Base-by-base conservation (phyloP, 805 yeast genomes). In the Candida maesae region DNA sequence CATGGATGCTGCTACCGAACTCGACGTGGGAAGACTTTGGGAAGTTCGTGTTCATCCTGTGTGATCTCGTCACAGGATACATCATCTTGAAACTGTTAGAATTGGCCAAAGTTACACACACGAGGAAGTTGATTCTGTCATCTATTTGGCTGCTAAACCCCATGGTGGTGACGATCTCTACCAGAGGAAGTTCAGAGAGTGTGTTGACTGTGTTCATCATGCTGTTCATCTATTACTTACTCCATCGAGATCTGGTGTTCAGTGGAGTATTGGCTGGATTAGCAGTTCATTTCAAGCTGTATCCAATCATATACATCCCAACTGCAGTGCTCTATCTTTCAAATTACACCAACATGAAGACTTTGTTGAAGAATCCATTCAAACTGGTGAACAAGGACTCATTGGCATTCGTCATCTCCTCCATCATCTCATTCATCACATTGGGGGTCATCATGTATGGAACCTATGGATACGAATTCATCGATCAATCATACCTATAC, bases 181-280 rank as follows among this genome's bases (percentile, higher is more conserved):
- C 97, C 0, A 70, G 99, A 34, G 99, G 99, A 1, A 85, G 93
- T 20, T 84, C 96, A 0, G 99, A 93, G 56, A 89, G 96, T 46
- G 71, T 93, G 1, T 62, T 93, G 34, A 87, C 95, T 2, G 89
- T 86, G 24, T 66, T 91, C 50, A 74, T 89, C 3, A 74, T 88
- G 71, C 57, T 72, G 7, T 64, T 80, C 31, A 54, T 85, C 1
- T 79, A 76, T 52, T 65, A 58, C 29, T 55, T 81, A n/a, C 43
- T 70, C 18, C 61, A 66, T 2, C 67, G 68, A 4, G 41, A 63
- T n/a, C 46, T 51, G 3, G 38, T 56, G 5, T 37, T 46, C 6
- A 46, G 59, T 25, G 59, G 60, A 8, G 26, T 66, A 1, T 16
- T 67, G 0, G 55, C 71, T 11, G 81, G 79, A 0, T 16, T 80